Percentiles rank a stretch among this genome's conserved stretches.
Conservation (phyloP, 371 early-diverging fungal genomes). For the Mucor ambiguus region DNA sequence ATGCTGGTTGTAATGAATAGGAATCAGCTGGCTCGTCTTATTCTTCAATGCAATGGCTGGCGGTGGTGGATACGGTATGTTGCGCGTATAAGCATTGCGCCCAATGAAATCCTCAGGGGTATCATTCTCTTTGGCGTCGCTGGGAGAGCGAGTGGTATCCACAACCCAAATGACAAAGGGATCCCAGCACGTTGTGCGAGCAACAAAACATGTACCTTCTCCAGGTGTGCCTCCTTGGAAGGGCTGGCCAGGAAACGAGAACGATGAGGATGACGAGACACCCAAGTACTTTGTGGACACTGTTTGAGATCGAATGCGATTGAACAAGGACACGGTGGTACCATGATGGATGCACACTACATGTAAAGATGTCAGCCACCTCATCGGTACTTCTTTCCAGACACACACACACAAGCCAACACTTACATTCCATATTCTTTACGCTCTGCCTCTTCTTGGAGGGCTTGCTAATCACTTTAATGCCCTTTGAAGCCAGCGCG, state of each 20-base stretch:
- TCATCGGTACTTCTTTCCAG: too few relatives aligned
- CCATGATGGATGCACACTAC: slow-evolving; percentile 82
- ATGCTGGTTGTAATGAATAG: slow-evolving; percentile 83
- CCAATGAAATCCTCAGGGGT: slow-evolving; percentile 28
- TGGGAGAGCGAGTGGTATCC: slow-evolving; percentile 55
- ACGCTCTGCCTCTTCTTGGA: slow-evolving; percentile 84
- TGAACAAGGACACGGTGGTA: slow-evolving; percentile 79
- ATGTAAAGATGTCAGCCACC: neutral
- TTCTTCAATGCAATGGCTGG: slow-evolving; percentile 71
- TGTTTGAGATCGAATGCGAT: slow-evolving; percentile 86
- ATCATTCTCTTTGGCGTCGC: slow-evolving; percentile 33
- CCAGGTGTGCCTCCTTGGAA: slow-evolving; percentile 12
- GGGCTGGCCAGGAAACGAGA: slow-evolving; percentile 31
- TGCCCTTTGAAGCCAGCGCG: slow-evolving; percentile 74
- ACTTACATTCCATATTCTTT: slow-evolving; percentile 80
- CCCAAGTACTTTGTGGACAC: slow-evolving; percentile 88
- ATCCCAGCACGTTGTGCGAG: slow-evolving; percentile 82
- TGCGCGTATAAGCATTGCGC: slow-evolving; percentile 28
- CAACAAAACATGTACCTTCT: slow-evolving; percentile 67
- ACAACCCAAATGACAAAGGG: slow-evolving; percentile 89
- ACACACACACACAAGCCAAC: neutral
- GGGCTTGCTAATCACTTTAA: slow-evolving; percentile 87
- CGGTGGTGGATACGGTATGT: slow-evolving; percentile 59
- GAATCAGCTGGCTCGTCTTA: slow-evolving; percentile 74
- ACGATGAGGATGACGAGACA: slow-evolving; percentile 44